phyloP scores from a whole-genome alignment of 768 basidiomycete genomes.

The Hortiboletus flavorubellus region DNA sequence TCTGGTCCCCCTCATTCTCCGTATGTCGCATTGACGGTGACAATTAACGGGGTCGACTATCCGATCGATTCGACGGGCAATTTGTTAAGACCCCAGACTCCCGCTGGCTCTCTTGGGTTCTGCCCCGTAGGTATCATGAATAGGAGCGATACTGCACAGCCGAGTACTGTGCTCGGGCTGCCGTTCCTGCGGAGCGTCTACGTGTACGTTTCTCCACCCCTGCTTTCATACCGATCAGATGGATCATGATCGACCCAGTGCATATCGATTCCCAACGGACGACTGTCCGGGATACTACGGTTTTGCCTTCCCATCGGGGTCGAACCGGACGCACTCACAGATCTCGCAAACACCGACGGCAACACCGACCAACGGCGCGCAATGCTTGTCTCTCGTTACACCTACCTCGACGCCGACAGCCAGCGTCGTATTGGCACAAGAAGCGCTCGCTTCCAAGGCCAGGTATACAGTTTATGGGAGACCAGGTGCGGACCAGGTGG shows the following conservation, averaged over 20 bases:
- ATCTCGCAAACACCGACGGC: slow-evolving; percentile 28
- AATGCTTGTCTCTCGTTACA: slow-evolving; percentile 22
- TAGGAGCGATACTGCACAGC: slow-evolving; percentile 10
- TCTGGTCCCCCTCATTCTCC: slow-evolving; percentile 9
- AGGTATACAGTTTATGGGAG: slow-evolving; percentile 17
- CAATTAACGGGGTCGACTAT: slow-evolving; percentile 33
- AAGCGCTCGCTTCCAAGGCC: neutral
- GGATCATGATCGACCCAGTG: slow-evolving; percentile 9
- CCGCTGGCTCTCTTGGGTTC: neutral
- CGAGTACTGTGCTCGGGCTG: slow-evolving; percentile 17
- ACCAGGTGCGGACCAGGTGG: slow-evolving; percentile 2
- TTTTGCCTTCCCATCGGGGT: slow-evolving; percentile 28
- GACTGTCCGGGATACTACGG: slow-evolving; percentile 31
- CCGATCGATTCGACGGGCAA: slow-evolving; percentile 25
- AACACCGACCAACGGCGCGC: slow-evolving; percentile 25
- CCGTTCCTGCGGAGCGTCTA: slow-evolving; percentile 34
- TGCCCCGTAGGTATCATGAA: slow-evolving; percentile 26
- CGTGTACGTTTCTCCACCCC: slow-evolving; percentile 15
- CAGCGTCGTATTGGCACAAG: slow-evolving; percentile 14
- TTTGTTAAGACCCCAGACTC: slow-evolving; percentile 15
- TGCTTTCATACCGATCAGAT: neutral
- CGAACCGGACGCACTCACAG: slow-evolving; percentile 27
- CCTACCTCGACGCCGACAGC: slow-evolving; percentile 30
- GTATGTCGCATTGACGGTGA: slow-evolving; percentile 24
- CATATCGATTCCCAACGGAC: slow-evolving; percentile 32